Base-by-base conservation (phyloP, 2,329 filamentous ascomycete species). In the Colletotrichum higginsianum region DNA sequence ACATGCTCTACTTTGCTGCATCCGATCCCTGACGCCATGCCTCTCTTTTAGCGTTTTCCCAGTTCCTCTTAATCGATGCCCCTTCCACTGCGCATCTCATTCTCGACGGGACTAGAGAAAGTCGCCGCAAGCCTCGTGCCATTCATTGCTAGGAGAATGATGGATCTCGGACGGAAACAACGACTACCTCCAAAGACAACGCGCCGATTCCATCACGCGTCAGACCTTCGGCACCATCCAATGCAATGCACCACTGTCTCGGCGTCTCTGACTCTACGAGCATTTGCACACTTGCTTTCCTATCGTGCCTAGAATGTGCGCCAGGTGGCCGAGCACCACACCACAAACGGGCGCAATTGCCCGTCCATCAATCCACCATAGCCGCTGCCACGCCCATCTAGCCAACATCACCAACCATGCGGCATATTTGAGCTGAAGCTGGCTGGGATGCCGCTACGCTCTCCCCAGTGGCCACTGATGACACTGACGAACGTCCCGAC, bases 391-490 rank as follows among this genome's bases (percentile, higher is more conserved):
- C 52, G 44, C 46, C 46, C 42, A 56, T 35, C 42, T 21, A n/a
- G 26, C 30, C 26, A 61, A 49, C 66, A 63, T 18, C 23, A 18
- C 13, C 23, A 50, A 26, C 66, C 11, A 18, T 35, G 15, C 21
- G 30, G 42, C 42, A 50, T 8, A 40, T 30, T 16, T 30, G 26
- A 23, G 30, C 23, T 42, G 42, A 35, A 44, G 47, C 50, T 52
- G 57, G 55, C 57, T 53, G 44, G 68, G 65, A 58, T 68, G n/a
- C 46, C 42, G 38, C 46, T 62, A 46, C 56, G 55, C 30, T 49
- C 35, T 9, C 49, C 49, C 38, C 55, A 42, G 50, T 49, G 42
- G 30, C 40, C 52, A 67, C 38, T 67, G 58, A 63, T 62, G 57
- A 71, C 55, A 65, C 64, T 49, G 40, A 52, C 13, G 46, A 53